Evolutionary conservation across 352 stramenopile genomes (phyloP), one percentile per base, ranked within the genome.

Genomic region (Globisporangium canariense): DNA sequence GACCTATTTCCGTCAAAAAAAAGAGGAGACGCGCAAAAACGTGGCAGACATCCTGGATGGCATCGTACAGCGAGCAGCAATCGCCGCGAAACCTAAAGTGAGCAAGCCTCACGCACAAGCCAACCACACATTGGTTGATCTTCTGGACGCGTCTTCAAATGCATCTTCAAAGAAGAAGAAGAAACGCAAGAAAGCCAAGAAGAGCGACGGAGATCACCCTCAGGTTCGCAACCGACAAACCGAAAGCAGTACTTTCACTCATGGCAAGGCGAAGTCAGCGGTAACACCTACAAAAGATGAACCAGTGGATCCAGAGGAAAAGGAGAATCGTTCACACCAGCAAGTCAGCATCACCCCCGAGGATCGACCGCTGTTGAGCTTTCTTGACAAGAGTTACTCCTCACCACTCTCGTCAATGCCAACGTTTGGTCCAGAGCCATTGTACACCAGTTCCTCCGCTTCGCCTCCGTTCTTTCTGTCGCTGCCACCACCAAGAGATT

Each of bases 401-500:
- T 67, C 75, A 4, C 56, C 75, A 5, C 54, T 79, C 32, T 62
- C 73, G 22, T 58, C 71, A 34, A 30, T 81, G 28, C 53, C 76
- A 10, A 55, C 76, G 0, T 89, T 86, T 63, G 70, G 75, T 14
- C 67, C 77, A 5, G 71, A 86, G 3, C 65, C 74, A 9, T 71
- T 90, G 30, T 89, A 88, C 36, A 73, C 75, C 75, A 9, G 62
- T 64, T 28, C 66, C 67, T 25, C 47, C 18, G 22, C 49, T 25
- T 58, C 59, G 11, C 73, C 67, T 34, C 72, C 78, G 2, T 81
- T 89, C 55, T 93, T 84, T n/a, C 50, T 90, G 28, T 84, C 74
- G 14, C 68, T 90, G 55, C 68, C 70, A 10, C 67, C 73, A 40
- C 51, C 66, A 52, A 36, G 72, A 79, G 22, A 60, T 73, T 20